These are phyloP conservation scores for Mycena capillaripes DNA, from an alignment of 768 basidiomycete genomes.

Conservation along the genomic window DNA sequence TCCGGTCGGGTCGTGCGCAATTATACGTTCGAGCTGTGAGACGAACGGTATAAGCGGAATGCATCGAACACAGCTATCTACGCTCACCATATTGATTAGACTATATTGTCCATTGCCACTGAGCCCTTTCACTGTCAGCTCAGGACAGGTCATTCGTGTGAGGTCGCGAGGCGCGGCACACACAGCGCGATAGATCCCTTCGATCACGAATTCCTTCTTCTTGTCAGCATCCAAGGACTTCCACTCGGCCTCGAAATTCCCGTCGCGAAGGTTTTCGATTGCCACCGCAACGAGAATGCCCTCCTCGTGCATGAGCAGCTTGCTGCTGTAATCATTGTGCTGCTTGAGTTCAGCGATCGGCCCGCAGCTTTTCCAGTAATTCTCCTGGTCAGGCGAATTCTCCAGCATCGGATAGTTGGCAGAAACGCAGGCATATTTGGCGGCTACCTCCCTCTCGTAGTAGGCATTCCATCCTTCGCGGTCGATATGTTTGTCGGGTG, in stretches of 20 bases:
- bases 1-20: conserved; percentile 22
- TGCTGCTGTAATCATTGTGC: background rate
- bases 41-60: background rate
- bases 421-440: conserved; percentile 4
- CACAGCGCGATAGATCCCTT: conserved; percentile 9
- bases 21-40: conserved; percentile 14
- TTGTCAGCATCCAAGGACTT: background rate
- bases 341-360: conserved; percentile 2
- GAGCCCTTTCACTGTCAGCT: conserved; percentile 23
- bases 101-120: conserved; percentile 13
- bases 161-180: background rate
- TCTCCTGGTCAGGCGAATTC: background rate
- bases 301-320: conserved; percentile 8
- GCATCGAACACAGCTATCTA: background rate
- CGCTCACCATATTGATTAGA: background rate
- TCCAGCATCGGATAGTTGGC: background rate
- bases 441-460: conserved; percentile 1
- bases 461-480: conserved; percentile 6
- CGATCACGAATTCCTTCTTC: conserved; percentile 7
- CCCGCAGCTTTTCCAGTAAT: background rate
- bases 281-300: conserved; percentile 5
- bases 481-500: conserved; percentile 4
- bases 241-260: conserved; percentile 3
- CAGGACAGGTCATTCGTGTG: conserved; percentile 15
- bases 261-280: background rate